Evolutionary conservation across 371 early-diverging fungal genomes (phyloP), one percentile per base, ranked within the genome.

Genomic region (Neoconidiobolus thromboides): DNA sequence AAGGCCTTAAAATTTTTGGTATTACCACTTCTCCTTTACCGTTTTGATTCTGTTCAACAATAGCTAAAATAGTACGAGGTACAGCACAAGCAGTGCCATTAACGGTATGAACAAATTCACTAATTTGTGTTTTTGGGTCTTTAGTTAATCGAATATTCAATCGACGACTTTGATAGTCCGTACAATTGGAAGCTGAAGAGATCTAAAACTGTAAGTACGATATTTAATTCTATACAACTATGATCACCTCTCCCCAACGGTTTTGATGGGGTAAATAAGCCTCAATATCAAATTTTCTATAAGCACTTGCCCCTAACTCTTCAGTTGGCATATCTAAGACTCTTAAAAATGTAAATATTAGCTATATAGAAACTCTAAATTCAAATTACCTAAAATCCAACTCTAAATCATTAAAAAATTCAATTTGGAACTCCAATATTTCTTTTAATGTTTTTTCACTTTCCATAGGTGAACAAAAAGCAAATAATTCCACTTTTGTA

Each of bases 11-110:
- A 7, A 72, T 78, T 39, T 73, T 60, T 1, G 93, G 95, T 26
- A 93, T 68, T 1, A 59, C 60, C 2, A 91, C 77, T 2, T 79
- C 76, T 0, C 90, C 91, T 58, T 89, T 77, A 3, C 69, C 58
- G 14, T 61, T 68, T 65, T 91, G 91, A 64, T 81, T 82, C 2
- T 83, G 88, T 64, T 93, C 95, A 0, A 95, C 62, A 0, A 95
- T 67, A 2, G 93, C 87, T 58, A 92, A 85, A 43, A 89, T 85
- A 14, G 91, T 72, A 1, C 95, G 76, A 6, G 93, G 94, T n/a
- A 93, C 80, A 1, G 96, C 96, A 58, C 86, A 81, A 0, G 91
- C 94, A 2, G 96, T 95, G 1, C 92, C 94, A 66, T 95, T 95
- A 2, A 95, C 66, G 0, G 93, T 91, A 64, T 93, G 93, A 5